Percentiles rank a stretch among this genome's conserved stretches.
phyloP scores from a whole-genome alignment of 2,329 filamentous ascomycete species.

The Domatiomyces globalis region DNA sequence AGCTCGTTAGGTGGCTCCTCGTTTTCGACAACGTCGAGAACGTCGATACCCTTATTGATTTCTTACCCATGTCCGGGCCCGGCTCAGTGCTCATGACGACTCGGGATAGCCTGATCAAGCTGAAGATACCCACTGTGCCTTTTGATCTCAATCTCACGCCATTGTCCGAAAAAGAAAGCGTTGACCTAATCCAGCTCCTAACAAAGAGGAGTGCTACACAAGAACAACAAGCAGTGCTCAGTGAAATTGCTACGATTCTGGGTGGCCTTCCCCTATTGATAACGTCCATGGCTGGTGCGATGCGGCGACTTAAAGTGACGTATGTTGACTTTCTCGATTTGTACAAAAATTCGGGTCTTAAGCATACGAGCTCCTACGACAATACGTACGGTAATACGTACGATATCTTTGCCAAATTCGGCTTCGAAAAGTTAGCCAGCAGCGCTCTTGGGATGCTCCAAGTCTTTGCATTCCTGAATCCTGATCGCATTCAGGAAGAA shows the following conservation, averaged over 20 bases:
- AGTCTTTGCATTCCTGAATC: constrained; percentile 1
- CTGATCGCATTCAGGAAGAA: constrained; percentile 1
- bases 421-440: background rate
- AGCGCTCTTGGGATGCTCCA: background rate
- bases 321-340: constrained; percentile 1
- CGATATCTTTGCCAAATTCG: constrained; percentile 1
- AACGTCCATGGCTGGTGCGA: background rate
- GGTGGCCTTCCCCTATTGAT: constrained; percentile 1
- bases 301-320: constrained; percentile 1
- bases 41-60: constrained; percentile 1
- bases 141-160: background rate
- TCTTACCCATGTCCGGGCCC: constrained; percentile 1
- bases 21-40: constrained; percentile 2
- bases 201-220: background rate
- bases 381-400: background rate
- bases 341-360: constrained; percentile 1
- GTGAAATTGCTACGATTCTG: background rate
- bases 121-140: background rate
- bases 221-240: background rate
- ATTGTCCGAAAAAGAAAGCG: background rate
- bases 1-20: constrained; percentile 1
- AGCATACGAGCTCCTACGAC: background rate
- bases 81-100: constrained; percentile 3
- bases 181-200: background rate
- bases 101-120: constrained; percentile 1